Base-by-base conservation (phyloP, 352 stramenopile species). In the Phytophthora sojae region DNA sequence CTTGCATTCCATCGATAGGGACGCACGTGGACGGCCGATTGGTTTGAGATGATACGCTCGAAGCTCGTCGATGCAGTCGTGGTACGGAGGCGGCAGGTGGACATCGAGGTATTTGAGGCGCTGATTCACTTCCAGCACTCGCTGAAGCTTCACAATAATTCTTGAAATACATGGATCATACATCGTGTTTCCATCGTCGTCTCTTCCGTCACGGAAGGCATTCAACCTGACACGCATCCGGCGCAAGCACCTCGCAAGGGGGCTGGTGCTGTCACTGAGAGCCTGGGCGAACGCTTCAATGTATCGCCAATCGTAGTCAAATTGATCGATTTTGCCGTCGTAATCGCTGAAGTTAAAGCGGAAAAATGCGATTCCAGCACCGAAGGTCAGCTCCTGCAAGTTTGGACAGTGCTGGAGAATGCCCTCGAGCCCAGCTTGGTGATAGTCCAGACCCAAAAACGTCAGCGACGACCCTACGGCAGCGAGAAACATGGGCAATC, bases 91-190 rank as follows among this genome's bases (percentile, higher is more conserved):
- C 21, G 37, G 42, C 21, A 54, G 23, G 25, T 53, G 25, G 23
- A 52, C 17, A 39, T 53, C 56, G 25, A 62, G 39, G 35, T 30
- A 30, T 17, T 62, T 23, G 6, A 62, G 37, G 7, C 6, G 23
- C n/a, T 26, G 9, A 26, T 53, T 62, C 56, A 42, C 25, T 7
- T 62, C 23, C 19, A 62, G 39, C 37, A 62, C 53, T 35, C 32
- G 30, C n/a, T 50, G 35, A 19, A 60, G 6, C 19, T 32, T n/a
- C 32, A 29, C 21, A 17, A 60, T 50, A 17, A 50, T 32, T 2
- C n/a, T 19, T 12, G 30, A 0, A n/a, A 60, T 21, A 6, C 11
- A 7, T n/a, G 17, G 30, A 19, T 60, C 35, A 21, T 50, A 60
- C n/a, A 50, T 4, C 12, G n/a, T 19, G 17, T 50, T 50, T 5